Evolutionary conservation across 345 rosid genomes (phyloP).

Genomic region (Conringia planisiliqua): DNA sequence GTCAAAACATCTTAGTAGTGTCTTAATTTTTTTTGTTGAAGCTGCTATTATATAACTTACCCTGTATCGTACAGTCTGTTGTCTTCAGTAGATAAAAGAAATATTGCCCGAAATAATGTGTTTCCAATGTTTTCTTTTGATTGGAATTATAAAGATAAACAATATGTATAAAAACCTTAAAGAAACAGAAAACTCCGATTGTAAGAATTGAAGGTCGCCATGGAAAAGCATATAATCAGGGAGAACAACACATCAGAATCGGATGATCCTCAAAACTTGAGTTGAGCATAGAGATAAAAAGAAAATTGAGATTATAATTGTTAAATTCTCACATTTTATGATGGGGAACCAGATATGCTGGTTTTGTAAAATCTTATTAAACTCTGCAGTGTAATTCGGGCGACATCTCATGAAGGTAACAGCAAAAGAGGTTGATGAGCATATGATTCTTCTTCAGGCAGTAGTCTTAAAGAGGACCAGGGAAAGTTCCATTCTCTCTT

Average conservation of each 20-base stretch:
- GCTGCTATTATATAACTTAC: neutral
- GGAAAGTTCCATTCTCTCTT: slow-evolving; percentile 94
- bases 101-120: neutral
- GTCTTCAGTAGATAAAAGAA: neutral
- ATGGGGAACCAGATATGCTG: slow-evolving; percentile 27
- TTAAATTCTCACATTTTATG: slow-evolving; percentile 34
- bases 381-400: slow-evolving; percentile 25
- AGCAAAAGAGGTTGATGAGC: slow-evolving; percentile 5
- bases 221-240: neutral
- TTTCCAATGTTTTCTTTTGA: neutral
- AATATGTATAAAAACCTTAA: neutral
- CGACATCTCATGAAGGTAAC: slow-evolving; percentile 10
- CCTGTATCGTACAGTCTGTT: neutral
- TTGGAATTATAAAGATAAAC: neutral
- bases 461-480: slow-evolving; percentile 77
- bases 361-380: slow-evolving; percentile 37
- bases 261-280: slow-evolving; percentile 27
- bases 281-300: neutral
- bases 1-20: too few relatives aligned
- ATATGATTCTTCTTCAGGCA: slow-evolving; percentile 8
- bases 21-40: neutral
- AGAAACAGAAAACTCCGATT: neutral
- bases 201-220: slow-evolving; percentile 2
- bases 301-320: slow-evolving; percentile 23
- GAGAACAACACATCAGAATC: slow-evolving; percentile 9